A percentile compares a stretch with the other conserved stretches of the same genome.
These are phyloP conservation scores for Solioccasus polychromus DNA, from an alignment of 768 basidiomycete genomes.

Conservation along the genomic window DNA sequence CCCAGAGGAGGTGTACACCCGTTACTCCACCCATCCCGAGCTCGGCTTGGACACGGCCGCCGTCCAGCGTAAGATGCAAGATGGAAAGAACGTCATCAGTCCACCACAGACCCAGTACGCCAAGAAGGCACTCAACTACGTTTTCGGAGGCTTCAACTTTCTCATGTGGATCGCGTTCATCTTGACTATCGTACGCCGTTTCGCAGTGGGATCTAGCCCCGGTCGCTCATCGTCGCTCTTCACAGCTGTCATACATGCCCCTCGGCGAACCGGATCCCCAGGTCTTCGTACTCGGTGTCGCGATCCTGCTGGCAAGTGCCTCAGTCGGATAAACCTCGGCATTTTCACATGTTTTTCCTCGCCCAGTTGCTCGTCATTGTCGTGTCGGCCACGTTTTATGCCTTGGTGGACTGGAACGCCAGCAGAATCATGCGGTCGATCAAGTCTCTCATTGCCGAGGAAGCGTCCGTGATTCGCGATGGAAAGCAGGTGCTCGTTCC, in stretches of 20 bases:
- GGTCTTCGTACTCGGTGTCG: conserved; percentile 45
- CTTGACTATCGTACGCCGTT: conserved; percentile 35
- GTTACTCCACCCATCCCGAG: conserved; percentile 42
- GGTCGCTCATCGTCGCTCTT: conserved; percentile 12
- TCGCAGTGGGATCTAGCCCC: background rate
- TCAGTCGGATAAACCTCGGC: too few species aligned
- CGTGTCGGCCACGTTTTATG: conserved; percentile 43
- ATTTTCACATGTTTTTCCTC: background rate
- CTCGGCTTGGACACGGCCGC: conserved; percentile 43
- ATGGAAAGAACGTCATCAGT: conserved; percentile 47
- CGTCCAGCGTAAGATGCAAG: conserved; percentile 34
- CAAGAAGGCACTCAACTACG: conserved; percentile 48
- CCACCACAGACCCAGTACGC: conserved; percentile 44
- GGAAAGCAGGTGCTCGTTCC: conserved; percentile 43
- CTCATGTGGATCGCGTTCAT: conserved; percentile 54
- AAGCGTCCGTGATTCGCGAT: conserved; percentile 52
- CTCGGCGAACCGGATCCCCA: conserved; percentile 43
- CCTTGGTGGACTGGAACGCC: conserved; percentile 48
- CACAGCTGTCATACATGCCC: conserved; percentile 48
- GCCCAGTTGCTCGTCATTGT: conserved; percentile 40
- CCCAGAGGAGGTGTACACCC: conserved; percentile 40
- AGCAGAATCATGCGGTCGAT: conserved; percentile 50
- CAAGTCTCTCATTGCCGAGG: conserved; percentile 56
- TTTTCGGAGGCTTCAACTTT: conserved; percentile 57
- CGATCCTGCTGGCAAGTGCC: conserved; percentile 42